Base-by-base conservation (phyloP, 1,139 yeast genomes). In the Meyerozyma carpophila region DNA sequence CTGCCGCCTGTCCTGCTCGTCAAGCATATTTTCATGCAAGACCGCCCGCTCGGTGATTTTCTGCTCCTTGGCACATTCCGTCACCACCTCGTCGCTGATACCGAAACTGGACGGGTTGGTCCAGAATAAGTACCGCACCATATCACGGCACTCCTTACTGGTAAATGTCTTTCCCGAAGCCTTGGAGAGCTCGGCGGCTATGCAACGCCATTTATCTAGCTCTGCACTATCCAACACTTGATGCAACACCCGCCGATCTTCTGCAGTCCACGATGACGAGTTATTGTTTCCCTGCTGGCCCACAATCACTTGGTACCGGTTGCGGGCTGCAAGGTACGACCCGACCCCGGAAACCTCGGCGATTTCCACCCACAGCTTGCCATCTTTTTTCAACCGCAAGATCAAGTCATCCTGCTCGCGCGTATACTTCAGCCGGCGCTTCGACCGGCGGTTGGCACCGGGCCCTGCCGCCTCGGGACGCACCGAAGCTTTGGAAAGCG, bases 221-320 rank as follows among this genome's bases (percentile, higher is more conserved):
- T 85, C 94, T 2, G 85, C 90, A 36, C 77, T 81, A 57, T 85
- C 93, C 11, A 84, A 62, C 14, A 82, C 53, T 27, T 60, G 61
- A 50, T 77, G 80, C 38, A 84, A 65, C 18, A 70, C 68, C n/a
- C 62, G 49, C 11, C 79, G 74, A 59, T 84, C 90, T 18, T 77
- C 79, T 1, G 68, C 56, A 20, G 77, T 79, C 86, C 90, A 84
- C 36, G 78, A 75, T 29, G 81, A 76, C 5, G 82, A 73, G 21
- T 86, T 85, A 43, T 71, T 70, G 50, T 86, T 84, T 4, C 94
- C 93, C 54, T 85, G 94, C 58, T 85, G 94, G 2, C 94, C 94
- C 47, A 85, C 84, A 43, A 85, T 72, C 5, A 85, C 94, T 58
- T 85, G 94, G 56, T 85, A 85, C 47, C 94, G 64, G 58, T 85